Conservation (phyloP, 2,329 filamentous ascomycete species). For the Sphaerulina populicola region DNA sequence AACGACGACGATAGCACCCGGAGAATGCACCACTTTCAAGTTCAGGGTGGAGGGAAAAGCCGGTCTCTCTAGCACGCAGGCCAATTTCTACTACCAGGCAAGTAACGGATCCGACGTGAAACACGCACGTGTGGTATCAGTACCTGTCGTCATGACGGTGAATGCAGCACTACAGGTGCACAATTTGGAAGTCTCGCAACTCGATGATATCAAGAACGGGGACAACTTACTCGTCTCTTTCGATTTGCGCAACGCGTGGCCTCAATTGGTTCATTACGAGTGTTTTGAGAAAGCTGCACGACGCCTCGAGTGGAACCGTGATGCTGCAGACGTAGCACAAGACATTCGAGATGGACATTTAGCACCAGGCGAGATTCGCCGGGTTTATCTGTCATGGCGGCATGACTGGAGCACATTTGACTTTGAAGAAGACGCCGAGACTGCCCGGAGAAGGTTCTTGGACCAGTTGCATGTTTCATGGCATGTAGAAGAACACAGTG, state of each 20-base stretch:
- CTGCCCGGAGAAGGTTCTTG: conserved; percentile 15
- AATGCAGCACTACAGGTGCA: conserved; percentile 81
- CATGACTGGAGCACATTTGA: conserved; percentile 1
- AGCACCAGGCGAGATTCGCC: conserved; percentile 20
- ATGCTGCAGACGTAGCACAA: conserved; percentile 6
- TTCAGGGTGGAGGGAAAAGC: conserved; percentile 82
- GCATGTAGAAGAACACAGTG: conserved; percentile 19
- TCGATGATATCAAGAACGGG: conserved; percentile 47
- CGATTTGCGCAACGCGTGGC: conserved; percentile 86
- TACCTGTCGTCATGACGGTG: conserved; percentile 79
- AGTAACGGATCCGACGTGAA: conserved; percentile 7
- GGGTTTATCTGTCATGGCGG: conserved; percentile 14
- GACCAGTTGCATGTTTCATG: conserved; percentile 19
- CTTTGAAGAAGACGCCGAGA: conserved; percentile 14
- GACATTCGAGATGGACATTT: conserved; percentile 7
- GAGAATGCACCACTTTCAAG: conserved; percentile 59
- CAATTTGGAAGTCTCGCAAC: conserved; percentile 63
- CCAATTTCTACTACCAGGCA: conserved; percentile 68
- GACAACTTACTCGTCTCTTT: conserved; percentile 66
- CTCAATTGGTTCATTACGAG: conserved; percentile 55
- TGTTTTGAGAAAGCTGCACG: conserved; percentile 13
- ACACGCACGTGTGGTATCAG: conserved; percentile 43
- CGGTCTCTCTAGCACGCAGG: conserved; percentile 66
- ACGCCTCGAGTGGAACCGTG: conserved; percentile 1
- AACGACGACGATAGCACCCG: conserved; percentile 38